Percentiles rank a stretch among this genome's conserved stretches.
Evolutionary conservation across 2,329 filamentous ascomycete species (phyloP).

Genomic region (Diaporthe longicolla): DNA sequence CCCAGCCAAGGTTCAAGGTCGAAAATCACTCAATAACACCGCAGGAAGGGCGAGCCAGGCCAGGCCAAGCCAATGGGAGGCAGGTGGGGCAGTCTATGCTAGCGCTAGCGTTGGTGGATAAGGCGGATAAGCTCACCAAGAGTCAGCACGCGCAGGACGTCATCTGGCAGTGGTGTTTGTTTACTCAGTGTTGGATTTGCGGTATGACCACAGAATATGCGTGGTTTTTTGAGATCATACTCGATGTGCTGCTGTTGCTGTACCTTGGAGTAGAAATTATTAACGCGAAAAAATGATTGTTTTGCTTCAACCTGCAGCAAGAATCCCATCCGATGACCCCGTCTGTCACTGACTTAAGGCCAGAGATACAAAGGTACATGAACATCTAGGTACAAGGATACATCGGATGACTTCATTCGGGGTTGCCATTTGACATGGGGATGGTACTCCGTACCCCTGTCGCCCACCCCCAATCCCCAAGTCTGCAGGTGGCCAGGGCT

Average conservation of each 20-base stretch:
- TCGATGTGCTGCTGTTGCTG: neutral
- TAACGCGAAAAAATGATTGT: too few relatives aligned
- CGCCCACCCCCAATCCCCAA: neutral
- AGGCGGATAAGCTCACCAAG: conserved; percentile 28
- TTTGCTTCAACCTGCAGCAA: neutral
- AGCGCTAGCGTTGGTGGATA: neutral
- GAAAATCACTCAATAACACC: conserved; percentile 35
- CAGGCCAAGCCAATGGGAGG: neutral
- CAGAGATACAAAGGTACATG: neutral
- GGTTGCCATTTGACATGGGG: conserved; percentile 4
- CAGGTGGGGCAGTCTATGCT: neutral
- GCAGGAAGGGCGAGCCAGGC: neutral
- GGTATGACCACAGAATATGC: neutral
- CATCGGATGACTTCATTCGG: conserved; percentile 21
- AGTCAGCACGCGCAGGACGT: conserved; percentile 21
- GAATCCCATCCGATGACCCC: neutral
- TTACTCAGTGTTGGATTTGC: neutral
- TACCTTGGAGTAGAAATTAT: too few relatives aligned
- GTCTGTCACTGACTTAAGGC: neutral
- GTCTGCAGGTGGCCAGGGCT: conserved; percentile 21
- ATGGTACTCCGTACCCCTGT: neutral
- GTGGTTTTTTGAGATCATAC: neutral
- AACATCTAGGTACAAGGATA: neutral
- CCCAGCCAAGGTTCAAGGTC: neutral
- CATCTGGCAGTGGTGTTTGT: neutral